phyloP scores from a whole-genome alignment of 768 basidiomycete species.

The Coprinopsis cinerea region DNA sequence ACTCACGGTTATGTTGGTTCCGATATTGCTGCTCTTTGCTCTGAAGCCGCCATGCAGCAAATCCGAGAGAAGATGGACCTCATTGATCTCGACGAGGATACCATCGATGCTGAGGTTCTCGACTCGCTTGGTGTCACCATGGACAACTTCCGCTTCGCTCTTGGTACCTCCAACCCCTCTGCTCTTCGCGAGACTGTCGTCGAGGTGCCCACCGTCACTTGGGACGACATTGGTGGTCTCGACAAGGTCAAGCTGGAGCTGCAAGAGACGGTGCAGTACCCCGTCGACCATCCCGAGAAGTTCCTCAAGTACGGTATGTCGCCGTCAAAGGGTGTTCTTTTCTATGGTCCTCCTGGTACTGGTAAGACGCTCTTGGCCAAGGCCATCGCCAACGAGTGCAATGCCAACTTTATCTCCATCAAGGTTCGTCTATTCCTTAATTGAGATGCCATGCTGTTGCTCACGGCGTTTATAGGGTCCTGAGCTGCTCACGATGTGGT shows the following conservation, averaged over 20 bases:
- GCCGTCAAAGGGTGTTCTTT: constrained; percentile 97
- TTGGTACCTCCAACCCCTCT: constrained; percentile 95
- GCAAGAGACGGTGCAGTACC: constrained; percentile 99
- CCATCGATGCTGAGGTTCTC: constrained; percentile 98
- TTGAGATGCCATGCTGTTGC: constrained; percentile 12
- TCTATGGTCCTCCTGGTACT: constrained; percentile 99
- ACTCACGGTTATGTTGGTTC: constrained; percentile 99
- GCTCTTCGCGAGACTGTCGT: constrained; percentile 99
- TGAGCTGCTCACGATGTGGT: constrained; percentile 99
- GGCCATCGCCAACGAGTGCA: constrained; percentile 99
- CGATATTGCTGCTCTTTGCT: constrained; percentile 94
- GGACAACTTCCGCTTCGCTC: constrained; percentile 99
- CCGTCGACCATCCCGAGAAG: constrained; percentile 99
- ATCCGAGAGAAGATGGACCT: constrained; percentile 99
- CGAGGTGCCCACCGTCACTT: constrained; percentile 96
- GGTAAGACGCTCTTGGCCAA: constrained; percentile 99
- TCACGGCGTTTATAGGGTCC: constrained; percentile 57
- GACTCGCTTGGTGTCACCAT: constrained; percentile 99
- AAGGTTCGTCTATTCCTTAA: constrained; percentile 47
- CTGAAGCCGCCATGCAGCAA: constrained; percentile 99
- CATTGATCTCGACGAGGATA: constrained; percentile 94
- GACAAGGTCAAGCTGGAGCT: constrained; percentile 99
- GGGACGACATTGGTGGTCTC: constrained; percentile 99
- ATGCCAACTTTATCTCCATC: constrained; percentile 99
- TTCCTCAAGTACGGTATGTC: constrained; percentile 99